These are phyloP conservation scores for Euphorbia corollata DNA, from an alignment of 441 rosid genomes.

Conservation along the genomic window DNA sequence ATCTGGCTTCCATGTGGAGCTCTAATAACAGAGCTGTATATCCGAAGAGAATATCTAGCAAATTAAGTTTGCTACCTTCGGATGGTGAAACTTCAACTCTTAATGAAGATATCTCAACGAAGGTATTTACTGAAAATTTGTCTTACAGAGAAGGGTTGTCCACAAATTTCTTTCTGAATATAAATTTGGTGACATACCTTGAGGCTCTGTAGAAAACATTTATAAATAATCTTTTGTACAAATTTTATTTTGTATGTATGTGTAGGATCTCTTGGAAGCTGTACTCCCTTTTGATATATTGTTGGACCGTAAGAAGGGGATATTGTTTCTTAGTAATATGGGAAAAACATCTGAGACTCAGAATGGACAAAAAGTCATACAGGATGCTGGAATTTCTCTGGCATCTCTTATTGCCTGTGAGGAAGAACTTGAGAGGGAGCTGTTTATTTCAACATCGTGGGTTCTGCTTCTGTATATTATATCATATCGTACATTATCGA, in stretches of 20 bases:
- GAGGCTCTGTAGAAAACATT: neutral
- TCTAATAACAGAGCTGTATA: conserved; percentile 36
- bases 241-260: neutral
- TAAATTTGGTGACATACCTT: neutral
- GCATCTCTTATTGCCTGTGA: conserved; percentile 61
- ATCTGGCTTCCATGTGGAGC: conserved; percentile 71
- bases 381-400: conserved; percentile 62
- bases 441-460: conserved; percentile 64
- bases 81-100: conserved; percentile 25
- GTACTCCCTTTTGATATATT: conserved; percentile 66
- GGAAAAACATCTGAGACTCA: conserved; percentile 31
- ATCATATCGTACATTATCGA: conserved; percentile 3
- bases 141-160: neutral
- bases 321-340: conserved; percentile 41
- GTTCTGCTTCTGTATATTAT: conserved; percentile 23
- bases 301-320: conserved; percentile 50
- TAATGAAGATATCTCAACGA: conserved; percentile 35
- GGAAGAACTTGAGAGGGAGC: conserved; percentile 67
- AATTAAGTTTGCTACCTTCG: conserved; percentile 21
- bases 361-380: conserved; percentile 47
- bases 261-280: conserved; percentile 73
- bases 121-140: conserved; percentile 26
- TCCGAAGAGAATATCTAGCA: conserved; percentile 39
- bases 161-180: neutral
- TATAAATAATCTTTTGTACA: neutral